Conservation (phyloP, 2,329 filamentous ascomycete species). For the Trichoderma brevicompactum region DNA sequence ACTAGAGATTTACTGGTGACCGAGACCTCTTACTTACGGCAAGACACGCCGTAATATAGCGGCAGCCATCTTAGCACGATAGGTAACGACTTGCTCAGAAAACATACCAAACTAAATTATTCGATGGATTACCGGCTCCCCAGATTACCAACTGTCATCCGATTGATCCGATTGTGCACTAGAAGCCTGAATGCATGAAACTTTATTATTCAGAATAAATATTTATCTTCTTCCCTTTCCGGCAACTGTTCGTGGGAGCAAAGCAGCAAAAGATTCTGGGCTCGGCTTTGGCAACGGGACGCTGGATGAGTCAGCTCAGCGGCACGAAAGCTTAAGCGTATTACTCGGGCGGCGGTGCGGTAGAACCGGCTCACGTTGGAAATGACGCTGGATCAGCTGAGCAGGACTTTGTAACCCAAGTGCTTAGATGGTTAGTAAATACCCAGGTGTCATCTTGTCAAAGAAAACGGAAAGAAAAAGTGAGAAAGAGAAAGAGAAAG, state of each 20-base stretch:
- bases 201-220: neutral
- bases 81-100: neutral
- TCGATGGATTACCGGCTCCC: neutral
- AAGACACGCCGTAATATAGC: neutral
- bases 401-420: neutral
- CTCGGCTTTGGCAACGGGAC: neutral
- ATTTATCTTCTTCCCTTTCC: neutral
- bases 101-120: neutral
- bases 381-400: conserved; percentile 5
- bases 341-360: neutral
- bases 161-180: conserved; percentile 12
- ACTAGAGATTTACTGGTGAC: neutral
- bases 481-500: too few relatives aligned
- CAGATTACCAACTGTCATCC: neutral
- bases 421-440: neutral
- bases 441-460: too few relatives aligned
- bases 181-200: neutral
- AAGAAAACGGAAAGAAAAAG: too few relatives aligned
- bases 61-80: neutral
- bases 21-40: neutral
- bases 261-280: neutral
- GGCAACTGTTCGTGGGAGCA: neutral
- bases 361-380: conserved; percentile 7
- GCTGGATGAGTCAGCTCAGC: conserved; percentile 18
- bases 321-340: conserved; percentile 7